Percentiles rank a stretch among this genome's conserved stretches.
phyloP scores from a whole-genome alignment of 148 eudicot genomes.

The Camellia lanceoleosa region DNA sequence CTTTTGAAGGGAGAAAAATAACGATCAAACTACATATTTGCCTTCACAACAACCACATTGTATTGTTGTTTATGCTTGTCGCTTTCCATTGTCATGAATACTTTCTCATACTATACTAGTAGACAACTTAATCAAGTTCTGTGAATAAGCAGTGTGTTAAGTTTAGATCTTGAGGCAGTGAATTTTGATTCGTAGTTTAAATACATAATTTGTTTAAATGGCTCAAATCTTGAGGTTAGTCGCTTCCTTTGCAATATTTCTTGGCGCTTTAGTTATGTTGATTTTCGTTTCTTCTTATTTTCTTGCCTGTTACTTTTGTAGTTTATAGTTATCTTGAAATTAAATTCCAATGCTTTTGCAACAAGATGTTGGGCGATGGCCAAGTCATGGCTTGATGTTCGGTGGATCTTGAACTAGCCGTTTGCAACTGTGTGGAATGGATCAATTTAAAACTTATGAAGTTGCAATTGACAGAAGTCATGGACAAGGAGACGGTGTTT shows the following conservation, averaged over 20 bases:
- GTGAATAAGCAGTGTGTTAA: neutral
- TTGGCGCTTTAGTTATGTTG: neutral
- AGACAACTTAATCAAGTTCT: neutral
- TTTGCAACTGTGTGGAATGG: conserved; percentile 62
- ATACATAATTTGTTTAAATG: neutral
- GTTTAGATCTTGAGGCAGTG: neutral
- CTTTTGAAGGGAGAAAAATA: neutral
- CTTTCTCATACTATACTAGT: neutral
- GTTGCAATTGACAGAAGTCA: conserved; percentile 57
- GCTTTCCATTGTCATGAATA: neutral
- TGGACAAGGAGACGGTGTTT: conserved; percentile 40
- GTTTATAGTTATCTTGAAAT: neutral
- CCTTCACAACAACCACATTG: neutral
- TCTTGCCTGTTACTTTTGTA: neutral
- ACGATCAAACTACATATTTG: too few relatives aligned
- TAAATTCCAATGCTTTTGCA: conserved; percentile 31
- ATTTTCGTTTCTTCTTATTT: neutral
- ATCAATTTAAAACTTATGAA: conserved; percentile 56
- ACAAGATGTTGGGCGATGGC: conserved; percentile 99
- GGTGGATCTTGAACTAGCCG: conserved; percentile 72
- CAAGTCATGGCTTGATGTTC: conserved; percentile 94
- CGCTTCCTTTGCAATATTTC: neutral
- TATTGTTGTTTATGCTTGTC: neutral
- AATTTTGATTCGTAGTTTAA: neutral
- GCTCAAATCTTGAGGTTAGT: neutral